Percentiles rank a stretch among this genome's conserved stretches.
Conservation (phyloP, 768 basidiomycete genomes). For the Pulveroboletus frians region DNA sequence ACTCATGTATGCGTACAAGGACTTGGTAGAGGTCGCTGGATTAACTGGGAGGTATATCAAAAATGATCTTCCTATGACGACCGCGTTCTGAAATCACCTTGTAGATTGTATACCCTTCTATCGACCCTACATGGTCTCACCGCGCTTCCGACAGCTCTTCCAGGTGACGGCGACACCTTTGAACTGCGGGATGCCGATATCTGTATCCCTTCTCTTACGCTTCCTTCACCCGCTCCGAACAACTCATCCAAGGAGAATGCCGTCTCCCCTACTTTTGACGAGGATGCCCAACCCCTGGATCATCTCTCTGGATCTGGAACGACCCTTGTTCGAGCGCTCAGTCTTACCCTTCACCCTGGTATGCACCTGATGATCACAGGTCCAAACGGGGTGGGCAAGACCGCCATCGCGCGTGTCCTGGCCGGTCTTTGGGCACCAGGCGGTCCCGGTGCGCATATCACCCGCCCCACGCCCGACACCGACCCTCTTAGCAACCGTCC, state of each 20-base stretch:
- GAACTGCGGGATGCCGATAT: conserved; percentile 67
- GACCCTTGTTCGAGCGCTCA: conserved; percentile 66
- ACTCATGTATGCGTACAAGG: conserved; percentile 96
- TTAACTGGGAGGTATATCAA: conserved; percentile 55
- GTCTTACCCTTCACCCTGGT: conserved; percentile 55
- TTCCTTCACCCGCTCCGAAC: conserved; percentile 1
- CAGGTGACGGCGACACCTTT: conserved; percentile 40
- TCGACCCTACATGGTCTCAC: conserved; percentile 78
- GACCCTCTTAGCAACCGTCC: conserved; percentile 33
- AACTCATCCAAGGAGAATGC: conserved; percentile 1
- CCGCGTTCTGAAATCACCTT: background rate
- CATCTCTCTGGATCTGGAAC: conserved; percentile 21
- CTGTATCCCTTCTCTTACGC: conserved; percentile 43
- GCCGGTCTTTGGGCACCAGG: conserved; percentile 83
- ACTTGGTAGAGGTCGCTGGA: conserved; percentile 90
- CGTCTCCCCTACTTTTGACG: conserved; percentile 2
- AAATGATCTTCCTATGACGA: background rate
- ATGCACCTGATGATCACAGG: conserved; percentile 94
- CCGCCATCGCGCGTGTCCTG: conserved; percentile 80
- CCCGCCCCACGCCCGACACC: conserved; percentile 22
- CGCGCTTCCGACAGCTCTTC: conserved; percentile 39
- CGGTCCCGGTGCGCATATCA: conserved; percentile 31
- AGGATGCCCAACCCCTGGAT: conserved; percentile 14
- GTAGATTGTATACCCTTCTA: conserved; percentile 77
- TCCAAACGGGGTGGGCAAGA: conserved; percentile 90